Evolutionary conservation across 495 filamentous ascomycete genomes (phyloP), one percentile per base, ranked within the genome.

Genomic region (Talaromyces wortmannii): DNA sequence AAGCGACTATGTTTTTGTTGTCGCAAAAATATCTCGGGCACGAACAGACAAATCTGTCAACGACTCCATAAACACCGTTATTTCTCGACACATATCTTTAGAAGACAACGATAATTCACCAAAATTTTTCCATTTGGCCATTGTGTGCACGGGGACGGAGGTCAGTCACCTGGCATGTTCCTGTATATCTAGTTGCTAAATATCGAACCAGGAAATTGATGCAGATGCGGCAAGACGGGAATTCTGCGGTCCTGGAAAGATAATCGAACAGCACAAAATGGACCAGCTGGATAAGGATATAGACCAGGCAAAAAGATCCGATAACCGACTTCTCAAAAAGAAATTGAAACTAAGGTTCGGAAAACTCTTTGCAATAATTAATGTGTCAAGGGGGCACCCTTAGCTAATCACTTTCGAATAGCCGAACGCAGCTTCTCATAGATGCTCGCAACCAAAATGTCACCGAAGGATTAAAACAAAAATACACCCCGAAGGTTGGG

Each of bases 101-200:
- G 36, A 40, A 2, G 53, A 50, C 57, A 57, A 23, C 4, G 23
- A 36, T 53, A 59, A 33, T 52, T 52, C 29, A 48, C 52, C 7
- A 57, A 36, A 11, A 55, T 51, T 56, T 45, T 56, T 61, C 44
- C 56, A 59, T 31, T 13, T 61, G 36, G 59, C 59, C 31, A 54
- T 64, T 18, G 59, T 67, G 15, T 67, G 64, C 48, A 67, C 64
- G 18, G 58, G 52, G 48, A 58, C 62, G 40, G 64, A 67, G 48
- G 59, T 60, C 33, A 12, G 55, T 15, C 23, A 12, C 0, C 30
- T 32, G 13, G 11, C 17, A 15, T 6, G 12, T 36, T 45, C 45
- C 36, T 10, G 8, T 40, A 8, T 40, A 10, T 40, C 13, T 8
- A 40, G 2, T 40, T 40, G 36, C 36, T 40, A 40, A 40, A 40